Evolutionary conservation across 129 eudicot genomes (phyloP).

Genomic region (Escallonia herrerae): DNA sequence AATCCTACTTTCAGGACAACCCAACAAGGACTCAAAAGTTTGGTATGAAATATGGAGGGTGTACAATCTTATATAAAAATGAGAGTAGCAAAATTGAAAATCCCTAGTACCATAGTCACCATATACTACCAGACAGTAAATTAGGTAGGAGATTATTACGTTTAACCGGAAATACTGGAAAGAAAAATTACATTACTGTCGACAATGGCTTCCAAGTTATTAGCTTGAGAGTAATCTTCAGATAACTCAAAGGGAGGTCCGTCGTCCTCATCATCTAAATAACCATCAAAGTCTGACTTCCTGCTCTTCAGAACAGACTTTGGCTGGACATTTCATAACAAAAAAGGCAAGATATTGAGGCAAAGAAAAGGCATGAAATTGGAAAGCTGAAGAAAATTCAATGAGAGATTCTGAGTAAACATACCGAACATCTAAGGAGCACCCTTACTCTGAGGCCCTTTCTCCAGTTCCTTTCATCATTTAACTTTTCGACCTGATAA

Average conservation of each 20-base stretch:
- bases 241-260: constrained; percentile 33
- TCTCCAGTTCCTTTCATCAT: constrained; percentile 96
- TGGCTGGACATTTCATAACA: constrained; percentile 49
- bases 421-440: constrained; percentile 81
- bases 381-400: neutral
- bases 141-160: too few relatives aligned
- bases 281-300: constrained; percentile 72
- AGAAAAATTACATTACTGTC: constrained; percentile 35
- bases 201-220: constrained; percentile 25
- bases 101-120: too few relatives aligned
- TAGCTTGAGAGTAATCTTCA: constrained; percentile 29
- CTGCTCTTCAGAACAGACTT: constrained; percentile 72
- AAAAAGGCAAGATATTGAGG: neutral
- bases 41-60: too few relatives aligned
- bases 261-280: constrained; percentile 53
- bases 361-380: constrained; percentile 1
- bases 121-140: too few relatives aligned
- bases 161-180: neutral
- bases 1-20: too few relatives aligned
- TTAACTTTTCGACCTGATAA: constrained; percentile 71
- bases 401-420: constrained; percentile 6
- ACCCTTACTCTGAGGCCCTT: constrained; percentile 84
- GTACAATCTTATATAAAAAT: too few relatives aligned
- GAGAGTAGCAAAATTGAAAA: too few relatives aligned
- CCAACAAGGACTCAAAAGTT: too few relatives aligned